These are phyloP conservation scores for Tranzscheliella williamsii DNA, from an alignment of 1,284 basidiomycete species.

Conservation along the genomic window DNA sequence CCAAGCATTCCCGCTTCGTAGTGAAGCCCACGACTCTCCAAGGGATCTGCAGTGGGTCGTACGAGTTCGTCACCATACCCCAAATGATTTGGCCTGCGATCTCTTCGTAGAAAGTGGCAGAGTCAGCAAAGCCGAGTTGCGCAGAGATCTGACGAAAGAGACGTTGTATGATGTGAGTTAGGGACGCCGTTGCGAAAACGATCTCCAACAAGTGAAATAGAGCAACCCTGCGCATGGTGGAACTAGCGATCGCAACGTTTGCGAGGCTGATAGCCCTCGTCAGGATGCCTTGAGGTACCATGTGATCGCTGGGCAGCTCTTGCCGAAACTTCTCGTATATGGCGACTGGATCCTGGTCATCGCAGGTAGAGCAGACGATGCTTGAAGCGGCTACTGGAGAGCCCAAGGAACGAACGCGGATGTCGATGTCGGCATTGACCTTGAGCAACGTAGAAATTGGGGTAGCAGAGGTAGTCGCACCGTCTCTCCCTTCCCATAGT, in stretches of 20 bases:
- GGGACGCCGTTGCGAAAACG: slow-evolving; percentile 54
- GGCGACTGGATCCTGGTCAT: slow-evolving; percentile 6
- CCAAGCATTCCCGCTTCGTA: slow-evolving; percentile 63
- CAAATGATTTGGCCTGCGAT: slow-evolving; percentile 74
- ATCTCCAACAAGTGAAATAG: slow-evolving; percentile 85
- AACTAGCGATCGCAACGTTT: slow-evolving; percentile 81
- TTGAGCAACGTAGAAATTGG: slow-evolving; percentile 9
- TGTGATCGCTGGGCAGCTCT: slow-evolving; percentile 19
- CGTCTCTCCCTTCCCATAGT: slow-evolving; percentile 6
- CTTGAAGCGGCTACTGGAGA: slow-evolving; percentile 70
- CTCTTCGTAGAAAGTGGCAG: slow-evolving; percentile 74
- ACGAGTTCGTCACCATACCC: slow-evolving; percentile 50
- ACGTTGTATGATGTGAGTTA: slow-evolving; percentile 70
- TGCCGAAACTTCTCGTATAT: slow-evolving; percentile 33
- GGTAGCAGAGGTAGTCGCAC: slow-evolving; percentile 1
- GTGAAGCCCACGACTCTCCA: slow-evolving; percentile 73
- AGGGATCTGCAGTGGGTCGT: slow-evolving; percentile 71
- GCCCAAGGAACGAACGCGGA: slow-evolving; percentile 80
- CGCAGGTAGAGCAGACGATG: slow-evolving; percentile 54
- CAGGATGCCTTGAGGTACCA: slow-evolving; percentile 75
- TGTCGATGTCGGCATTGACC: slow-evolving; percentile 70
- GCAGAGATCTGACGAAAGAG: slow-evolving; percentile 70
- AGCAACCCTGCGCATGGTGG: slow-evolving; percentile 77
- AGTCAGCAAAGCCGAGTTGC: slow-evolving; percentile 71
- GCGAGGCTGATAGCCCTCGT: slow-evolving; percentile 77